phyloP scores from a whole-genome alignment of 2,329 filamentous ascomycete genomes.

The Scedosporium boydii region DNA sequence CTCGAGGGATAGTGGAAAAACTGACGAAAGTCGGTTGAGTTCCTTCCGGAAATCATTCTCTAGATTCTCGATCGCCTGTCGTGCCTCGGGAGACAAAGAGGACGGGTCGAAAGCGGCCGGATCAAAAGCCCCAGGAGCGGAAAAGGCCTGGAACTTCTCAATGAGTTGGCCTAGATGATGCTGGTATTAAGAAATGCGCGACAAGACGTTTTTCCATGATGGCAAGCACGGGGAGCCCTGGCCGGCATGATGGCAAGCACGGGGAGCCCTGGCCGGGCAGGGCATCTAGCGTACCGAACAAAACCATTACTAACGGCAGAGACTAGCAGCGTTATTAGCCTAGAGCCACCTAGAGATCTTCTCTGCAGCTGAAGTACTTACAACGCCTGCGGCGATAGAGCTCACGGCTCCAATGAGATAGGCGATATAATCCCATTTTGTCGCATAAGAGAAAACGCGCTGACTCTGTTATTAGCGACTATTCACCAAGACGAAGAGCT shows the following conservation, averaged over 20 bases:
- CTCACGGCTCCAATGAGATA: constrained; percentile 36
- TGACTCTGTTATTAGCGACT: constrained; percentile 12
- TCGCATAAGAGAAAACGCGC: constrained; percentile 45
- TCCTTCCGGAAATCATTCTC: constrained; percentile 27
- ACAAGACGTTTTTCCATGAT: not conserved
- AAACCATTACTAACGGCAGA: constrained; percentile 49
- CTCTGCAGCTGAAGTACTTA: not conserved
- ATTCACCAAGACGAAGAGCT: constrained; percentile 3
- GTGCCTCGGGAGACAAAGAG: constrained; percentile 11
- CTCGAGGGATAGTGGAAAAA: not conserved
- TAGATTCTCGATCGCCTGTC: constrained; percentile 14
- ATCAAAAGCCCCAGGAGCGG: constrained; percentile 12
- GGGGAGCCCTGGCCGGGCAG: not conserved
- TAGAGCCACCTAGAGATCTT: not conserved
- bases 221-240: not conserved
- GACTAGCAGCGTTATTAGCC: constrained; percentile 20
- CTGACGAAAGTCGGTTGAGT: constrained; percentile 9
- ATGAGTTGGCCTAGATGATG: constrained; percentile 29
- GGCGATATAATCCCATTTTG: constrained; percentile 38
- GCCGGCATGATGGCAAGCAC: not conserved
- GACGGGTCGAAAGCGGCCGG: constrained; percentile 4
- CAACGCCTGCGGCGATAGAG: constrained; percentile 39
- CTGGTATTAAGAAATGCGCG: not conserved
- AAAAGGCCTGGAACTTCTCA: constrained; percentile 37
- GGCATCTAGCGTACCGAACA: constrained; percentile 34